A percentile compares a stretch with the other conserved stretches of the same genome.
phyloP scores from a whole-genome alignment of 1,284 basidiomycete genomes.

The Violaceomyces palustris region DNA sequence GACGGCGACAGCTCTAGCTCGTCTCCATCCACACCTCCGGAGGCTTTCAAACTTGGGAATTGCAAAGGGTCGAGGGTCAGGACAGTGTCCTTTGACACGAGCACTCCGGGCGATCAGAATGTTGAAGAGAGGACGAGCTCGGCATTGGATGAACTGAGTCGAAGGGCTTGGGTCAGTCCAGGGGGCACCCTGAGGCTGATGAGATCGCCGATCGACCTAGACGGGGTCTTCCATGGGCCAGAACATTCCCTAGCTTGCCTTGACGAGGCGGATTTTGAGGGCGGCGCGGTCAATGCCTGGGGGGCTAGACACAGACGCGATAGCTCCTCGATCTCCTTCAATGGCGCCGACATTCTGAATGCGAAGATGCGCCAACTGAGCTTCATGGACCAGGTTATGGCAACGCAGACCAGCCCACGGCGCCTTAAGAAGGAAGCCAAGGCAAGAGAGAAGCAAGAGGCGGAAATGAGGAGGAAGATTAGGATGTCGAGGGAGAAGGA shows the following conservation, averaged over 20 bases:
- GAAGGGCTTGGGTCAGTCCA: slow-evolving; percentile 37
- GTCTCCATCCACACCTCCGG: slow-evolving; percentile 17
- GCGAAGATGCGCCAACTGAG: slow-evolving; percentile 41
- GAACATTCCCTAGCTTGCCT: too few relatives aligned
- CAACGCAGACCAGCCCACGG: slow-evolving; percentile 40
- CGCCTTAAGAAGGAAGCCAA: slow-evolving; percentile 41
- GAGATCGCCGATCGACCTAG: slow-evolving; percentile 17
- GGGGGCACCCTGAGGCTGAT: slow-evolving; percentile 32
- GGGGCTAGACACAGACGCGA: slow-evolving; percentile 15
- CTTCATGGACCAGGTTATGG: slow-evolving; percentile 48
- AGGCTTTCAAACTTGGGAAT: too few relatives aligned
- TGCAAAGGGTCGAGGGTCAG: slow-evolving; percentile 9
- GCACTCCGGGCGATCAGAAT: too few relatives aligned
- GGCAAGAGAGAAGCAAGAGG: slow-evolving; percentile 20
- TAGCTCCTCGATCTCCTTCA: slow-evolving; percentile 5
- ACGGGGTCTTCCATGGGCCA: slow-evolving; percentile 22
- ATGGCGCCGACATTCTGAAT: slow-evolving; percentile 14
- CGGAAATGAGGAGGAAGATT: too few relatives aligned
- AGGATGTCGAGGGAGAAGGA: slow-evolving; percentile 7
- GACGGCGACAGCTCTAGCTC: slow-evolving; percentile 16
- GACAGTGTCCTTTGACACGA: slow-evolving; percentile 22
- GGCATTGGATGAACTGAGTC: slow-evolving; percentile 31
- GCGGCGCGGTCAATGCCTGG: slow-evolving; percentile 16
- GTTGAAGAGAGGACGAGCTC: slow-evolving; percentile 16
- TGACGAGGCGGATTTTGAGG: too few relatives aligned